Evolutionary conservation across 371 early-diverging fungal genomes (phyloP), one percentile per base, ranked within the genome.

Genomic region (Rozella allomycis): DNA sequence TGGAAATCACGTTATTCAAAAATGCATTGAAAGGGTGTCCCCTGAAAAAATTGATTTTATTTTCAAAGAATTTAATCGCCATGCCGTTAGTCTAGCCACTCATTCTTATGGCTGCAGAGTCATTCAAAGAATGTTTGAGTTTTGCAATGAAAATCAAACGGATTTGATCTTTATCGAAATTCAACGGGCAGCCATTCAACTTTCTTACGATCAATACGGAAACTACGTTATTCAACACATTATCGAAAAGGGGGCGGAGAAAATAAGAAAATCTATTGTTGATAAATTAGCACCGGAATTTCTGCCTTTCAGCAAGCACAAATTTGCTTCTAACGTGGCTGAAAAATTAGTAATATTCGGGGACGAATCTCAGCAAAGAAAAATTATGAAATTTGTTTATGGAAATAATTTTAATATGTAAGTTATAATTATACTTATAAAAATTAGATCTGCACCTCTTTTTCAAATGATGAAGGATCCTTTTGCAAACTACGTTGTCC

Each of bases 201-300:
- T 99, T 20, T 86, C 97, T 8, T 88, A 93, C 52, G 96, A 99
- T 48, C 97, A 97, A 55, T 99, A 97, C 43, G 99, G 99, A 36
- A 99, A 99, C 64, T 99, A 99, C 60, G 91, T 99, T 22, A 86
- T 99, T 34, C 99, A 99, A 49, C 98, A 98, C 46, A 80, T 99
- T 20, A 60, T 99, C 31, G 93, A 96, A 45, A 72, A 75, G 29
- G 91, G 96, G 32, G 75, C 78, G 41, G 67, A 74, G 3, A 58
- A 53, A 2, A 87, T 91, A 48, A 80, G 79, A 50, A 55, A 67
- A 9, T 44, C 72, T 22, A 80, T 99, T 7, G 74, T 93, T 26
- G 64, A 62, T 33, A 81, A 84, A 42, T 76, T 99, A 27, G 66
- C 70, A 17, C 88, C 88, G 0, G 76, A 85, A 39, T 82, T 86